Evolutionary conservation across 73 alveolate genomes (phyloP).

Genomic region (Paramecium pentaurelia): DNA sequence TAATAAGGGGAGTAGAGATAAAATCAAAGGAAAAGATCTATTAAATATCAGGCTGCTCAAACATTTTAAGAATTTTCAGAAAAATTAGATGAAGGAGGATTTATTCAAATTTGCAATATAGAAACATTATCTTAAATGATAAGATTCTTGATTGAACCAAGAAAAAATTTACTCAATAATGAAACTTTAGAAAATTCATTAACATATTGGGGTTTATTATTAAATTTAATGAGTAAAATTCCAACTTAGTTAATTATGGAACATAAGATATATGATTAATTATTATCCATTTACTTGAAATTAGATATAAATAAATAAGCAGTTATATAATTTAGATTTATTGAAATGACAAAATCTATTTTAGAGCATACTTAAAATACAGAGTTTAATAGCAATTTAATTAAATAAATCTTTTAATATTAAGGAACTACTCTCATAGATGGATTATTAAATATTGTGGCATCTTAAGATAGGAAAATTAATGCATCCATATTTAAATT

Average conservation of each 20-base stretch:
- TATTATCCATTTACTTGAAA: background rate
- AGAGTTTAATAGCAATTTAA: background rate
- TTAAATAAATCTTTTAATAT: background rate
- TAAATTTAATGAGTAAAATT: background rate
- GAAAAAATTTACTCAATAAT: background rate
- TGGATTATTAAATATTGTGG: background rate
- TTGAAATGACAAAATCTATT: background rate
- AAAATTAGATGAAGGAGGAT: constrained; percentile 7
- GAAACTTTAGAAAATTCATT: background rate
- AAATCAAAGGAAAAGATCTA: background rate
- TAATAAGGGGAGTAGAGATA: background rate
- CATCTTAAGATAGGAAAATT: background rate
- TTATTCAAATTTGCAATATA: background rate
- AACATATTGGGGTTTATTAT: constrained; percentile 27
- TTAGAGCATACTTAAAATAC: background rate
- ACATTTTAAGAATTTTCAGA: background rate
- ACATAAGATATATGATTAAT: background rate
- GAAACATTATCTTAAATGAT: background rate
- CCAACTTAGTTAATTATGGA: background rate
- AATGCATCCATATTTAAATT: background rate
- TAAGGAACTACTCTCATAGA: background rate
- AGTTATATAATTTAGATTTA: background rate
- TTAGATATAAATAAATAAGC: background rate
- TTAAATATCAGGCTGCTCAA: background rate
- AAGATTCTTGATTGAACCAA: background rate